These are phyloP conservation scores for Globisporangium irregulare DNA, from an alignment of 352 stramenopile species.

Conservation along the genomic window DNA sequence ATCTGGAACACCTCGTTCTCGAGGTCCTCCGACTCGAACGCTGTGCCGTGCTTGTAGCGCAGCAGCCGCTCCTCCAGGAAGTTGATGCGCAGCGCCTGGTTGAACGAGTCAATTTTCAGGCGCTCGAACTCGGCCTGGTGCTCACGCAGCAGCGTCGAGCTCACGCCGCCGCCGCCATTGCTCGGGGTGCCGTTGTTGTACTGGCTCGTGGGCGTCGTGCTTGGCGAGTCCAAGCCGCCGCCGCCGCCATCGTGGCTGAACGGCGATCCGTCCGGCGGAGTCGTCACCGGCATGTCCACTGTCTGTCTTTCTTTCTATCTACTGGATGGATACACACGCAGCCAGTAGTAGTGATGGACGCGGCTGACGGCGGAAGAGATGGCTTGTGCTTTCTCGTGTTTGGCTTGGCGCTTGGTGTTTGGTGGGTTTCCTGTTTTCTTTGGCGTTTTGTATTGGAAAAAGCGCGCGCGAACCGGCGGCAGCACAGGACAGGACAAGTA, in stretches of 20 bases:
- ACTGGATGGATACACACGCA: background rate
- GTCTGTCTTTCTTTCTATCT: background rate
- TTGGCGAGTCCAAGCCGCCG: conserved; percentile 6
- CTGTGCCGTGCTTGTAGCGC: conserved; percentile 55
- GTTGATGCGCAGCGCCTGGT: conserved; percentile 33
- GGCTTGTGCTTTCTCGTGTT: background rate
- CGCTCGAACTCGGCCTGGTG: conserved; percentile 33
- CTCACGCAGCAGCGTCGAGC: conserved; percentile 18
- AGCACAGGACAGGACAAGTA: too few species aligned
- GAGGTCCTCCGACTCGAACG: conserved; percentile 56
- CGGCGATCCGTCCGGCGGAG: conserved; percentile 5
- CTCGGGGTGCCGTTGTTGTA: background rate
- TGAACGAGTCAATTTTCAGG: conserved; percentile 63
- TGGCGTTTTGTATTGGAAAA: background rate
- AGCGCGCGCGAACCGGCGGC: too few species aligned
- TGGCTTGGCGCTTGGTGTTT: background rate
- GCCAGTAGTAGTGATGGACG: background rate
- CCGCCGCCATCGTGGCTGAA: background rate
- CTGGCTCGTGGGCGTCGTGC: conserved; percentile 8
- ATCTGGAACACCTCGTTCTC: conserved; percentile 61
- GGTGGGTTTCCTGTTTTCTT: background rate
- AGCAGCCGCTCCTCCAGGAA: conserved; percentile 58
- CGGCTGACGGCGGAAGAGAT: background rate
- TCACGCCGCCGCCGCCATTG: background rate
- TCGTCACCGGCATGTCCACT: background rate